These are phyloP conservation scores for Pyrenophora tritici-repentis DNA, from an alignment of 2,329 filamentous ascomycete genomes.

Conservation along the genomic window DNA sequence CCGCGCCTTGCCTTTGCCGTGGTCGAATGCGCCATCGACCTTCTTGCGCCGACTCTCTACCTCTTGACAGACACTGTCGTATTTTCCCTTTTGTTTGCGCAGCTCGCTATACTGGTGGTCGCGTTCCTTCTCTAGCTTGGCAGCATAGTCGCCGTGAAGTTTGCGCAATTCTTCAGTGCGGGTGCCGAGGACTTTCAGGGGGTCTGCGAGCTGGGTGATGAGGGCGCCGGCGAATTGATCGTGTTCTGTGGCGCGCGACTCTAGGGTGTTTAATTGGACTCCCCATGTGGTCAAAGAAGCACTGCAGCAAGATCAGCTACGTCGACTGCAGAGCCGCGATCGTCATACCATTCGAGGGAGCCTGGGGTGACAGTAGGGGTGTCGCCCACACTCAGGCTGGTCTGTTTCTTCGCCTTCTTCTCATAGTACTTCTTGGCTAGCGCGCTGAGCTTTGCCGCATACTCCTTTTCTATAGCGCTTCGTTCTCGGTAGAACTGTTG, in stretches of 20 bases:
- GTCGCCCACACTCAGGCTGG: conserved; percentile 88
- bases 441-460: conserved; percentile 82
- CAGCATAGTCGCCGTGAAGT: conserved; percentile 84
- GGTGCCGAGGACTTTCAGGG: conserved; percentile 72
- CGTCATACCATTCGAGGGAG: conserved; percentile 78
- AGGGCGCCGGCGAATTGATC: conserved; percentile 82
- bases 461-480: conserved; percentile 94
- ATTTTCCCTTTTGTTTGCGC: conserved; percentile 89
- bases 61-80: conserved; percentile 90
- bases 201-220: conserved; percentile 80
- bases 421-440: conserved; percentile 97
- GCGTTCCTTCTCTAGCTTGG: conserved; percentile 86
- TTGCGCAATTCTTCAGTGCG: conserved; percentile 93
- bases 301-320: conserved; percentile 51
- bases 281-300: conserved; percentile 97
- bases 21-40: conserved; percentile 87
- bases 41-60: conserved; percentile 95
- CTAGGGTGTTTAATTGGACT: conserved; percentile 87
- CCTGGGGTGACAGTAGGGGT: conserved; percentile 91
- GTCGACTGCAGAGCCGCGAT: not conserved
- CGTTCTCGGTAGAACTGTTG: conserved; percentile 97
- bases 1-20: conserved; percentile 84
- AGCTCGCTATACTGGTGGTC: conserved; percentile 83
- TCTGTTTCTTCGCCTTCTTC: conserved; percentile 90
- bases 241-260: conserved; percentile 85